Conservation (phyloP, 306 rosid species). For the Gillenia trifoliata region DNA sequence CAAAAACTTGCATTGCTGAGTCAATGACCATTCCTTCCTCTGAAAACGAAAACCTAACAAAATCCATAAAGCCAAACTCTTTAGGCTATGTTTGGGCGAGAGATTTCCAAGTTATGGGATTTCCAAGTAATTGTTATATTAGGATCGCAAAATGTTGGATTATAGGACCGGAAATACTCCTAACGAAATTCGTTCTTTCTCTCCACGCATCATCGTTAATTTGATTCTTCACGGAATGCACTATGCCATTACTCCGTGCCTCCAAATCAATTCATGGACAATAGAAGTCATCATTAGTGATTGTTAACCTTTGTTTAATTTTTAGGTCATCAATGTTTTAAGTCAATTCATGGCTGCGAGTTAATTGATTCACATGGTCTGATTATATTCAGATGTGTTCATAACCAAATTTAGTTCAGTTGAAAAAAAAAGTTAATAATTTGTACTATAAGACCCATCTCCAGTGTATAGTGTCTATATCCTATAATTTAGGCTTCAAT, state of each 20-base stretch:
- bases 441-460: too few relatives aligned
- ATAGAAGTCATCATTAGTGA: background rate
- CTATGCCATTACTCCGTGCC: constrained; percentile 25
- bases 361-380: background rate
- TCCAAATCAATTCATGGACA: background rate
- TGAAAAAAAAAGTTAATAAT: too few relatives aligned
- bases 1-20: background rate
- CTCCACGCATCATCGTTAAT: constrained; percentile 4
- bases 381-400: too few relatives aligned
- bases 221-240: constrained; percentile 6
- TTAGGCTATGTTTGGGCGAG: background rate
- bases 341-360: background rate
- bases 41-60: background rate
- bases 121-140: too few relatives aligned
- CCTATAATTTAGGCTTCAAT: too few relatives aligned
- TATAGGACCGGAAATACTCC: constrained; percentile 9
- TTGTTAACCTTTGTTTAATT: background rate
- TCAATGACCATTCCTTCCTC: background rate
- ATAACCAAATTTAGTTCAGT: too few relatives aligned
- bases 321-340: background rate
- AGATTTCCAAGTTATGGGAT: too few relatives aligned
- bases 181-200: constrained; percentile 7
- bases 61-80: background rate
- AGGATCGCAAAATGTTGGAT: too few relatives aligned
- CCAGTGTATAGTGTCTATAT: too few relatives aligned